Percentiles rank a stretch among this genome's conserved stretches.
phyloP scores from a whole-genome alignment of 78 protist species.

The Trichosphaerium sp. region DNA sequence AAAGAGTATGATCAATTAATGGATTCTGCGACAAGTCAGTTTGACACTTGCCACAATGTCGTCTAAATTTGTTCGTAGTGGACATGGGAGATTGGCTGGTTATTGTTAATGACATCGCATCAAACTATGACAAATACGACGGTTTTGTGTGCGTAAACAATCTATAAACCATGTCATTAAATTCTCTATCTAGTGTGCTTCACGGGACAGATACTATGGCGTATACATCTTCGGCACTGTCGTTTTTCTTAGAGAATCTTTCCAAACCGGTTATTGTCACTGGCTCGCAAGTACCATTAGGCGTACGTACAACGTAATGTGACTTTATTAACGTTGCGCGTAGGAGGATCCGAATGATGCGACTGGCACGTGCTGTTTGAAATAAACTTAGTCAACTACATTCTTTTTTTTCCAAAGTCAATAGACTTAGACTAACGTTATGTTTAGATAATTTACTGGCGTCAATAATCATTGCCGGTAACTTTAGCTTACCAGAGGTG shows the following conservation, averaged over 20 bases:
- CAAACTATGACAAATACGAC: conserved; percentile 61
- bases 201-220: conserved; percentile 87
- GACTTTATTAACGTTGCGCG: no score
- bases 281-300: conserved; percentile 79
- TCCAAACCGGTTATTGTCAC: conserved; percentile 79
- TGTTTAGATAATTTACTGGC: no score
- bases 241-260: conserved; percentile 77
- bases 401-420: no score
- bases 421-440: no score
- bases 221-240: conserved; percentile 76
- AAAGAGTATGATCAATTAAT: background rate
- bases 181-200: no score
- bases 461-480: conserved; percentile 54
- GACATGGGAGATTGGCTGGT: conserved; percentile 54
- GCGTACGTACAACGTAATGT: no score
- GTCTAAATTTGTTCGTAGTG: conserved; percentile 69
- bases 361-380: no score
- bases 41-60: background rate
- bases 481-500: conserved; percentile 46
- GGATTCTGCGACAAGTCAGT: background rate
- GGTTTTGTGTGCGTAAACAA: no score
- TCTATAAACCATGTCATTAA: no score
- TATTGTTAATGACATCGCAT: conserved; percentile 43
- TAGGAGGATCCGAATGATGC: no score
- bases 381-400: no score